These are phyloP conservation scores for Phytophthora cajani DNA, from an alignment of 352 stramenopile species.

Conservation along the genomic window DNA sequence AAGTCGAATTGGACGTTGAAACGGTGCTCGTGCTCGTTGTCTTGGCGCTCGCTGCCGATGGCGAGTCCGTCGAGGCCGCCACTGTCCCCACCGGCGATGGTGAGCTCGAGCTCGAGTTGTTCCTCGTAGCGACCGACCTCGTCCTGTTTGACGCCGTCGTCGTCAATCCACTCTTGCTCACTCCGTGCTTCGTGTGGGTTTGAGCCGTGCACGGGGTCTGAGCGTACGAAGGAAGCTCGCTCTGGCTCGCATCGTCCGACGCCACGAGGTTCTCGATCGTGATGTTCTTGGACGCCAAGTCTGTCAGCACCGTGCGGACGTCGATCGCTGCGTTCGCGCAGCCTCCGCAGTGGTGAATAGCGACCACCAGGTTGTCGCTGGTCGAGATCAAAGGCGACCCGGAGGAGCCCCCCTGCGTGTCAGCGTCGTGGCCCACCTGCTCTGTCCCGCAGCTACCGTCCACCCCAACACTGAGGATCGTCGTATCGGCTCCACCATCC, in stretches of 20 bases:
- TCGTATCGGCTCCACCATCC: conserved; percentile 34
- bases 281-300: conserved; percentile 45
- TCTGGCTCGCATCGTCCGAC: conserved; percentile 14
- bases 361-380: conserved; percentile 57
- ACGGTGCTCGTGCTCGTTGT: conserved; percentile 1
- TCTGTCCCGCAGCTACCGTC: conserved; percentile 43
- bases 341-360: conserved; percentile 62
- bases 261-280: conserved; percentile 45
- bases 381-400: conserved; percentile 51
- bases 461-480: conserved; percentile 37
- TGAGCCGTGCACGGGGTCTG: conserved; percentile 29
- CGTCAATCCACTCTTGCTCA: conserved; percentile 4
- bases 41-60: background rate
- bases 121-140: background rate
- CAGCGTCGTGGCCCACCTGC: conserved; percentile 53
- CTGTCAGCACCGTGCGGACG: conserved; percentile 43
- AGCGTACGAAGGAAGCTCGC: conserved; percentile 19
- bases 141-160: conserved; percentile 10
- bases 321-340: conserved; percentile 57
- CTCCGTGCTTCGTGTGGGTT: background rate
- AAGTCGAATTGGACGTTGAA: conserved; percentile 1
- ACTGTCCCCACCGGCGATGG: background rate
- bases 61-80: background rate
- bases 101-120: background rate
- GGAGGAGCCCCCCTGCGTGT: conserved; percentile 55